These are phyloP conservation scores for Penicillium rolfsii DNA, from an alignment of 2,329 filamentous ascomycete species.

Conservation along the genomic window DNA sequence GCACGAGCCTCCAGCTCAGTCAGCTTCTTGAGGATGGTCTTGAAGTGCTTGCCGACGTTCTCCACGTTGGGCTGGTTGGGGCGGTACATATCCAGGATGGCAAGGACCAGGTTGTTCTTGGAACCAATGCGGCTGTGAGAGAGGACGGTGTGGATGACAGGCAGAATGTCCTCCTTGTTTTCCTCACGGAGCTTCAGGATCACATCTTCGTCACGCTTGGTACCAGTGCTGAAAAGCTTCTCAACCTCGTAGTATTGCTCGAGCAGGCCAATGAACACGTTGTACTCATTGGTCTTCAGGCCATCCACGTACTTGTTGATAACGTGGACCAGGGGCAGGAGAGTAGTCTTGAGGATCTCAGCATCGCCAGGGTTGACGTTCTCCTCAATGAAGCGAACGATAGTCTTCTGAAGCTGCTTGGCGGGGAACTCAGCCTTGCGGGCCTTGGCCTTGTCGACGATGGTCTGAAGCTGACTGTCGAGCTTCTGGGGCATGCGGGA, in stretches of 20 bases:
- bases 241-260: constrained; percentile 82
- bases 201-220: constrained; percentile 87
- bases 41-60: constrained; percentile 86
- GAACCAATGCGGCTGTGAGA: constrained; percentile 90
- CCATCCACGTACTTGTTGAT: constrained; percentile 82
- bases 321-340: constrained; percentile 76
- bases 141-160: constrained; percentile 84
- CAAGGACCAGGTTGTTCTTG: constrained; percentile 92
- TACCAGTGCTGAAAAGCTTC: constrained; percentile 81
- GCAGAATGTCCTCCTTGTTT: constrained; percentile 87
- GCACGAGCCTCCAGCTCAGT: constrained; percentile 85
- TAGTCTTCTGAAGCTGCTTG: constrained; percentile 80
- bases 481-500: constrained; percentile 96
- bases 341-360: constrained; percentile 70
- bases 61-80: constrained; percentile 91
- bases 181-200: constrained; percentile 92
- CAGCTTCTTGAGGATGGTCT: constrained; percentile 77
- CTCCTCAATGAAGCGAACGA: constrained; percentile 87
- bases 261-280: constrained; percentile 77
- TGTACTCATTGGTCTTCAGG: constrained; percentile 86
- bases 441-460: constrained; percentile 79
- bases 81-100: constrained; percentile 89
- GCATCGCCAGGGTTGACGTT: constrained; percentile 74
- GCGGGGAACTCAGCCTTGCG: constrained; percentile 88
- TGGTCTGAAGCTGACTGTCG: constrained; percentile 76